These are phyloP conservation scores for Rhodotorula babjevae DNA, from an alignment of 768 basidiomycete genomes.

Conservation along the genomic window DNA sequence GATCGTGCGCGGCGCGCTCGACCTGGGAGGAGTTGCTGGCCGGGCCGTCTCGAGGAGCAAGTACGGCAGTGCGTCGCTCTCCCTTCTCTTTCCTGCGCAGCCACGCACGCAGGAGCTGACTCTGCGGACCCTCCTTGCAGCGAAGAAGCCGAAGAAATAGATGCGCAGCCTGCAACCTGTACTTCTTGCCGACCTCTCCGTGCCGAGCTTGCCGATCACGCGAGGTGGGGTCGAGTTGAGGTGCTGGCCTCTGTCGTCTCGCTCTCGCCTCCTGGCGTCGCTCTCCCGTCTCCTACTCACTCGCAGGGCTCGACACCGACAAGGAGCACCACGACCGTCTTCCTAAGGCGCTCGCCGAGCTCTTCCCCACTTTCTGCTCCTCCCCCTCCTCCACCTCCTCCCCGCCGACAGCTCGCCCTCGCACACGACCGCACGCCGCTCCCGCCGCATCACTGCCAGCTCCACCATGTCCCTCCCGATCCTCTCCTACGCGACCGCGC, in stretches of 20 bases:
- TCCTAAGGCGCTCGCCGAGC: no score
- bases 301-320: background rate
- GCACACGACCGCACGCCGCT: no score
- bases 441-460: background rate
- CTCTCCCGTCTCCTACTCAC: background rate
- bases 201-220: background rate
- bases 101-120: background rate
- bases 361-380: no score
- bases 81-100: no score
- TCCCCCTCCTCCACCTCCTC: no score
- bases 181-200: background rate
- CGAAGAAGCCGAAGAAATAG: constrained; percentile 72
- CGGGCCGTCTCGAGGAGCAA: constrained; percentile 75
- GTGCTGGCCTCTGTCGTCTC: background rate
- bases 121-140: constrained; percentile 46
- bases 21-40: constrained; percentile 84
- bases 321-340: no score
- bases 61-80: constrained; percentile 60
- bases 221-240: background rate
- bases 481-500: constrained; percentile 19
- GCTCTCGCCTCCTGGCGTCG: background rate
- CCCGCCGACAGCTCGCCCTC: no score
- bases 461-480: background rate
- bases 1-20: constrained; percentile 83
- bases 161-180: background rate